Evolutionary conservation across 176 grass and related monocot species (phyloP), one percentile per base, ranked within the genome.

Genomic region (Hordeum marinum): DNA sequence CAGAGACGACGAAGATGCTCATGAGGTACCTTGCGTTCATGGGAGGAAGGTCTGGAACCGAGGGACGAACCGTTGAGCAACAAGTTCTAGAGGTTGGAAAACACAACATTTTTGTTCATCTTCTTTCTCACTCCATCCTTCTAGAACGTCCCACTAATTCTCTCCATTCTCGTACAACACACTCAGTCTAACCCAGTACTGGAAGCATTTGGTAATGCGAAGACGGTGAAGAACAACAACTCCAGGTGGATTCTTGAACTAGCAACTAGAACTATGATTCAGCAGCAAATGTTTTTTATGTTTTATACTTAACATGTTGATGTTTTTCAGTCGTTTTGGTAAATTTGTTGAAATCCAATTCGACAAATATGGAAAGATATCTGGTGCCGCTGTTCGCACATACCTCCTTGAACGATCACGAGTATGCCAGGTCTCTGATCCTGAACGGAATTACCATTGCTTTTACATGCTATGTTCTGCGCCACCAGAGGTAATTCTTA

Each of bases 301-400:
- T 64, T 52, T 27, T 0, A 14, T n/a, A 58, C 4, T 65, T 86
- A 54, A 72, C 42, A 37, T 73, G 78, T 39, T 4, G 0, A 11
- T 31, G 1, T 1, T 72, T 77, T 84, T 52, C 91, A 98, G 93
- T 85, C 93, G 95, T 10, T 98, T 98, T 1, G 95, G 95, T 87
- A 98, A 98, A 82, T 98, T 95, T 78, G 95, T 98, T 72, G 95
- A 98, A 85, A 98, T 98, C 36, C 95, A 98, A 80, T 98, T 98
- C 43, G 91, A 98, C 85, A 92, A 93, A 79, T 87, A 93, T 58
- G 93, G 91, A 14, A 95, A 95, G 87, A 98, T 98, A 83, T 98
- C 95, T 11, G 95, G 95, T 74, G 95, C 95, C 64, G 95, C 90
- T 17, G 90, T 98, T 64, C 90, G 93, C 15, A 95, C 93, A 6